Evolutionary conservation across 495 filamentous ascomycete genomes (phyloP).

Genomic region (Rhypophila decipiens): DNA sequence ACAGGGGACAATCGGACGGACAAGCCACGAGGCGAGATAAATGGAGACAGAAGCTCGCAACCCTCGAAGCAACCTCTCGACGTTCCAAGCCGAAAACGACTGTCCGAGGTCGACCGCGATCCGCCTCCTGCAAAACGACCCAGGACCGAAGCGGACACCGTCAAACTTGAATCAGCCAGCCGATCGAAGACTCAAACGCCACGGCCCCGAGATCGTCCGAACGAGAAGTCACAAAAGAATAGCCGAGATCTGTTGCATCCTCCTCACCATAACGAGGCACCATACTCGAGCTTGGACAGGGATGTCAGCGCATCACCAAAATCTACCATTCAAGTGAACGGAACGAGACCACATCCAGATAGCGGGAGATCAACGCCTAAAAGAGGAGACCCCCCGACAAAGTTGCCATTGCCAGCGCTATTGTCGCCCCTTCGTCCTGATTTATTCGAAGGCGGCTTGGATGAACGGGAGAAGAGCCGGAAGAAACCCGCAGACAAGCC

Average conservation of each 20-base stretch:
- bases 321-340: conserved; percentile 39
- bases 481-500: conserved; percentile 29
- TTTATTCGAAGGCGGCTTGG: conserved; percentile 26
- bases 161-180: conserved; percentile 20
- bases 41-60: conserved; percentile 22
- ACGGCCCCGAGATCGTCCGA: conserved; percentile 13
- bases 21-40: conserved; percentile 17
- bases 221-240: conserved; percentile 23
- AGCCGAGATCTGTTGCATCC: conserved; percentile 18
- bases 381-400: conserved; percentile 24
- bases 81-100: conserved; percentile 31
- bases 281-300: conserved; percentile 15
- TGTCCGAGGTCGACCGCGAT: conserved; percentile 29
- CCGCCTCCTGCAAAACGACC: conserved; percentile 30
- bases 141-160: conserved; percentile 23
- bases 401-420: conserved; percentile 28
- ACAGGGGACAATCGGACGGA: conserved; percentile 11
- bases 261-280: conserved; percentile 30
- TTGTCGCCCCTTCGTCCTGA: conserved; percentile 38
- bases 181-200: conserved; percentile 18
- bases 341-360: conserved; percentile 23
- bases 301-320: conserved; percentile 32
- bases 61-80: conserved; percentile 17
- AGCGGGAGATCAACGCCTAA: conserved; percentile 29
- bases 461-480: conserved; percentile 17